phyloP scores from a whole-genome alignment of 768 basidiomycete genomes.

The Tulasnella sp. region DNA sequence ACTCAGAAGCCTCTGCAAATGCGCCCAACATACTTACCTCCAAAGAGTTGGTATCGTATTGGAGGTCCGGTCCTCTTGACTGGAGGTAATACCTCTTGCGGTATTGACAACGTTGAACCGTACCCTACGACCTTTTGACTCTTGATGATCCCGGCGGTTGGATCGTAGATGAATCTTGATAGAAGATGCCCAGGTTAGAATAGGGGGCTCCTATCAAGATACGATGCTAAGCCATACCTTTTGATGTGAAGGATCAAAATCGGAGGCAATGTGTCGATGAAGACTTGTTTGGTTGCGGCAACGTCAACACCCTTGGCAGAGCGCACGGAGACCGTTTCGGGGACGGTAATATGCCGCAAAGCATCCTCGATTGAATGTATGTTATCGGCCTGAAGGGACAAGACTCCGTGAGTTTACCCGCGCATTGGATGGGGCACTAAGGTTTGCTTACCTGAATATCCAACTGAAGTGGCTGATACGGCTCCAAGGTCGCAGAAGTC shows the following conservation, averaged over 20 bases:
- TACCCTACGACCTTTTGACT: slow-evolving; percentile 77
- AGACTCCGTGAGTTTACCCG: background rate
- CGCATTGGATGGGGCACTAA: too few species aligned
- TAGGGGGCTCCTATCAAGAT: background rate
- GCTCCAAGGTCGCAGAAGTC: slow-evolving; percentile 85
- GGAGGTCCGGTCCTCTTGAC: slow-evolving; percentile 43
- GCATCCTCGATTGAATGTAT: slow-evolving; percentile 81
- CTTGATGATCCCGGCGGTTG: slow-evolving; percentile 64
- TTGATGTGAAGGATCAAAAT: slow-evolving; percentile 87
- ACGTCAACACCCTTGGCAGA: slow-evolving; percentile 54
- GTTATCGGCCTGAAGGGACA: slow-evolving; percentile 53
- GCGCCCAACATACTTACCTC: slow-evolving; percentile 49
- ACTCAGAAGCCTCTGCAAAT: background rate
- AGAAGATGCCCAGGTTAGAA: background rate
- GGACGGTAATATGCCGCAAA: slow-evolving; percentile 66
- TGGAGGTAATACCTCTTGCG: slow-evolving; percentile 62
- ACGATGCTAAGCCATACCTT: slow-evolving; percentile 36
- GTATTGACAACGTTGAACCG: slow-evolving; percentile 71
- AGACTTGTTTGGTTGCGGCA: slow-evolving; percentile 68
- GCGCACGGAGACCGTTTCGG: slow-evolving; percentile 74
- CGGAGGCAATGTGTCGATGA: slow-evolving; percentile 78
- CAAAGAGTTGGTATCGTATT: slow-evolving; percentile 73
- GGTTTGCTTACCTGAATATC: slow-evolving; percentile 69
- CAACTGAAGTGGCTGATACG: slow-evolving; percentile 81
- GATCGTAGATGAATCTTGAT: slow-evolving; percentile 67